Percentiles rank a stretch among this genome's conserved stretches.
Conservation (phyloP, 345 rosid species). For the Eucalyptus urophylla region DNA sequence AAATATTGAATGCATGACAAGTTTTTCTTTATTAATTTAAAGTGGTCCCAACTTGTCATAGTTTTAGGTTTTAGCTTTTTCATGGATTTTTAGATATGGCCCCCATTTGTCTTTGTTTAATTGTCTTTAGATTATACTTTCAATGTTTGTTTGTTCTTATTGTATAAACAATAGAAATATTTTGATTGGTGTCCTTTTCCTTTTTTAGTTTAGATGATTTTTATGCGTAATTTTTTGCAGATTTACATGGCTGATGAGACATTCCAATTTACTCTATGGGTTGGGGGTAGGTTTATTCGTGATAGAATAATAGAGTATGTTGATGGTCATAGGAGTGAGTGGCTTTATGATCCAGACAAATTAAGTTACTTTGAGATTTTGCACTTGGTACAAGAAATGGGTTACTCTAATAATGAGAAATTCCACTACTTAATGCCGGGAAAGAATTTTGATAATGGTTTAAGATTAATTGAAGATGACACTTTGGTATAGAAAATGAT, state of each 20-base stretch:
- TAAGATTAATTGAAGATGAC: background rate
- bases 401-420: background rate
- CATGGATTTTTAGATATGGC: background rate
- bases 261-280: background rate
- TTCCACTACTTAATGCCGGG: background rate
- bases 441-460: background rate
- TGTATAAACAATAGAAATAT: background rate
- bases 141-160: background rate
- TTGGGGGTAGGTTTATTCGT: background rate
- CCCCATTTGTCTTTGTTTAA: background rate
- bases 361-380: background rate
- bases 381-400: background rate
- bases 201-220: background rate
- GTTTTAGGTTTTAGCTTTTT: too few relatives aligned
- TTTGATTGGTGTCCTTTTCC: background rate
- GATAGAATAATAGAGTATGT: background rate
- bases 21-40: too few relatives aligned
- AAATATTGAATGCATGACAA: background rate
- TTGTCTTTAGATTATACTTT: background rate
- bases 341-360: background rate
- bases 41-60: background rate
- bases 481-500: background rate
- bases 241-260: background rate
- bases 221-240: background rate
- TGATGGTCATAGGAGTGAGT: background rate